Percentiles rank a stretch among this genome's conserved stretches.
These are phyloP conservation scores for Pisolithus tinctorius DNA, from an alignment of 768 basidiomycete species.

Conservation along the genomic window DNA sequence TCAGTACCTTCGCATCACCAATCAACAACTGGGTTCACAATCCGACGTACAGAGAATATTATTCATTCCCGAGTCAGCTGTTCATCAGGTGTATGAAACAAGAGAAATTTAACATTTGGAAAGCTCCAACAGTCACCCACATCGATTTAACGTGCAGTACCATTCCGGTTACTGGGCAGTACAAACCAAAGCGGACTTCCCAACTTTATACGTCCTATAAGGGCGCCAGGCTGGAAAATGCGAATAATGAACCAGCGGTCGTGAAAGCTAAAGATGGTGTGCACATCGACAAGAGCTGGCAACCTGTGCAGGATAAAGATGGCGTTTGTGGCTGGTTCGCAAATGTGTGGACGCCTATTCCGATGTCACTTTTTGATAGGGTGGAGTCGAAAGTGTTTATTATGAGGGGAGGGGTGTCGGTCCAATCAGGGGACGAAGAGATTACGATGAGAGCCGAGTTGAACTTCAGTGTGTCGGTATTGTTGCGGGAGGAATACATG, in stretches of 20 bases:
- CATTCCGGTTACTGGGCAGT: conserved; percentile 1
- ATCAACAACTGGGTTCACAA: not conserved
- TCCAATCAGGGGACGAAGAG: conserved; percentile 20
- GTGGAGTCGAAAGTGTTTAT: conserved; percentile 39
- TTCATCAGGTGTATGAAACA: conserved; percentile 13
- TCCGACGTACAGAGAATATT: conserved; percentile 8
- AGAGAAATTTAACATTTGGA: conserved; percentile 4
- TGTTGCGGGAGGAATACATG: conserved; percentile 35
- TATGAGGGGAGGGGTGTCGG: conserved; percentile 31
- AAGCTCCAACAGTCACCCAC: conserved; percentile 5
- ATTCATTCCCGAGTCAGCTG: conserved; percentile 19
- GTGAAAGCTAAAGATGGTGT: conserved; percentile 10
- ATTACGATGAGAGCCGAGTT: conserved; percentile 17
- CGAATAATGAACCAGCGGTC: not conserved
- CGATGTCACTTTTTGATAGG: conserved; percentile 39
- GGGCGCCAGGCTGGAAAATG: conserved; percentile 5
- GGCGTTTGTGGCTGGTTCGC: conserved; percentile 27
- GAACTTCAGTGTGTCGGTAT: conserved; percentile 38
- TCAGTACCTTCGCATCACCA: conserved; percentile 6
- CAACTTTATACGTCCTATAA: conserved; percentile 11
- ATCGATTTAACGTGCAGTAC: conserved; percentile 20
- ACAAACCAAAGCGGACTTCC: not conserved
- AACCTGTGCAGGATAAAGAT: conserved; percentile 6
- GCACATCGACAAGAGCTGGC: conserved; percentile 19
- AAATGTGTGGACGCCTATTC: conserved; percentile 42